Percentiles rank a stretch among this genome's conserved stretches.
These are phyloP conservation scores for Lathyrus aphaca DNA, from an alignment of 306 rosid species.

Conservation along the genomic window DNA sequence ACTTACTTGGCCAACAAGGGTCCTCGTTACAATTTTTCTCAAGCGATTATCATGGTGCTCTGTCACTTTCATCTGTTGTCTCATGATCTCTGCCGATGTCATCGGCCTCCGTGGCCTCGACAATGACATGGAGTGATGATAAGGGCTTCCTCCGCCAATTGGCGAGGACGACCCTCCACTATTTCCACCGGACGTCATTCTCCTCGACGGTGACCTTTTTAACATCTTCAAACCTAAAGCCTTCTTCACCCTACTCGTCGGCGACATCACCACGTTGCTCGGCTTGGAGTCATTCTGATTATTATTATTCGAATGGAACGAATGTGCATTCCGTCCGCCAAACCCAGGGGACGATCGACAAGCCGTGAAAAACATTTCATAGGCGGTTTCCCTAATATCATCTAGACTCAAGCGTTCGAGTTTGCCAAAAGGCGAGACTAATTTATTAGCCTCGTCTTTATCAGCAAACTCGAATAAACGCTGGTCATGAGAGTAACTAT, in stretches of 20 bases:
- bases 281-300: conserved; percentile 34
- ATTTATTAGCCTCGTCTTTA: conserved; percentile 39
- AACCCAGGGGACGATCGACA: conserved; percentile 88
- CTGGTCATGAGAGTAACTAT: background rate
- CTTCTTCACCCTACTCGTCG: conserved; percentile 75
- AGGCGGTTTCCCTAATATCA: conserved; percentile 75
- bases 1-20: conserved; percentile 94
- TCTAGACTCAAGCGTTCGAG: conserved; percentile 57
- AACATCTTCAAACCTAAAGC: conserved; percentile 84
- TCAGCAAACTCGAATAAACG: conserved; percentile 7
- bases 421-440: conserved; percentile 58
- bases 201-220: conserved; percentile 83
- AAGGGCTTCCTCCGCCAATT: conserved; percentile 43
- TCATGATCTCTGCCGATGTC: conserved; percentile 99
- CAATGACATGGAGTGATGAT: conserved; percentile 40
- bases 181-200: conserved; percentile 58
- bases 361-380: conserved; percentile 85
- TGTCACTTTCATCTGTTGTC: conserved; percentile 90
- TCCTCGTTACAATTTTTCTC: conserved; percentile 81
- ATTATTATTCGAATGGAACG: conserved; percentile 45
- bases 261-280: conserved; percentile 65
- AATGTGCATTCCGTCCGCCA: conserved; percentile 65
- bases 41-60: conserved; percentile 86
- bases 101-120: conserved; percentile 78
- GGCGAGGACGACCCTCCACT: conserved; percentile 56